A percentile compares a stretch with the other conserved stretches of the same genome.
Conservation (phyloP, 2,329 filamentous ascomycete genomes). For the Lachnellula cervina region DNA sequence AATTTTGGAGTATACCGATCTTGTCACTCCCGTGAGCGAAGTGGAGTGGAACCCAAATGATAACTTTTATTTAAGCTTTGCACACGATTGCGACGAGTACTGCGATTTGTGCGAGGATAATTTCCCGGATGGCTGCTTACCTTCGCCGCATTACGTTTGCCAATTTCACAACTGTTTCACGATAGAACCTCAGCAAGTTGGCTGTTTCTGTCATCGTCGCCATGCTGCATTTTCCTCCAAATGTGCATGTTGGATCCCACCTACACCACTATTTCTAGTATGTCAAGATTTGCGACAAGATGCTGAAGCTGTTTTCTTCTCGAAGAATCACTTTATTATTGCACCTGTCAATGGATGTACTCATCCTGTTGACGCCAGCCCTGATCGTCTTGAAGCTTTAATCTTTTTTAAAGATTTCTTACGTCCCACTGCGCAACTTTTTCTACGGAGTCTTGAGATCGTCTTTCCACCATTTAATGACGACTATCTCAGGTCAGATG, state of each 20-base stretch:
- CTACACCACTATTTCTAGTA: not conserved
- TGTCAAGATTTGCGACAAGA: not conserved
- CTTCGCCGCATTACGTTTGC: not conserved
- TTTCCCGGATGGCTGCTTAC: not conserved
- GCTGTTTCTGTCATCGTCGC: not conserved
- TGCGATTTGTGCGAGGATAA: no score
- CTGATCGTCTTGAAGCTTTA: not conserved
- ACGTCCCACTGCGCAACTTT: not conserved
- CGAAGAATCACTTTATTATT: not conserved
- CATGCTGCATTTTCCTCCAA: not conserved
- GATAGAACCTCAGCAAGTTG: not conserved
- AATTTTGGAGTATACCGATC: not conserved
- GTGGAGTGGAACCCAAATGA: not conserved
- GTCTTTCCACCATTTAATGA: not conserved
- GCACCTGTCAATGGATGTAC: not conserved
- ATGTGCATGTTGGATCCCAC: not conserved
- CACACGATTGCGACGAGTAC: no score
- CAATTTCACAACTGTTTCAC: not conserved
- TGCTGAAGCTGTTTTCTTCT: not conserved
- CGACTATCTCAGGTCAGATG: not conserved
- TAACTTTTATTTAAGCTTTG: not conserved
- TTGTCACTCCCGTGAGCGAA: not conserved
- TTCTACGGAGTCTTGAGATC: not conserved
- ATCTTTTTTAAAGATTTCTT: not conserved
- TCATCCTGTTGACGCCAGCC: not conserved